Evolutionary conservation across 106 monocot genomes (phyloP).

Genomic region (Dactylorhiza incarnata): DNA sequence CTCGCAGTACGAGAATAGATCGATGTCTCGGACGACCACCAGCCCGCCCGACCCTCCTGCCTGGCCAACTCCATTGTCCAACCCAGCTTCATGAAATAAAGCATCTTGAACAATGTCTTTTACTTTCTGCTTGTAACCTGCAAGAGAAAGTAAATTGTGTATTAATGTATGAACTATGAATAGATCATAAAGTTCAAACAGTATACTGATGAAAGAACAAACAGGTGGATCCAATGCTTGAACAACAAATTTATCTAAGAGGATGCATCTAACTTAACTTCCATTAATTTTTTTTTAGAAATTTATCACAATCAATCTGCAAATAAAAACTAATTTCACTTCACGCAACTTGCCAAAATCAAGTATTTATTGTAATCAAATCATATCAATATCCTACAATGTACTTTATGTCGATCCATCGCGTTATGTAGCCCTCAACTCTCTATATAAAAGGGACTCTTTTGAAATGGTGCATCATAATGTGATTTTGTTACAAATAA

Average conservation of each 20-base stretch:
- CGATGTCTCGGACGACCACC: constrained; percentile 75
- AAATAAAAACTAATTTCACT: too few relatives aligned
- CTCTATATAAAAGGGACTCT: too few relatives aligned
- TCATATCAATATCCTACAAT: too few relatives aligned
- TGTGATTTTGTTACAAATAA: too few relatives aligned
- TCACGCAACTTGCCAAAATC: too few relatives aligned
- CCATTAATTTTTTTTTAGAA: neutral
- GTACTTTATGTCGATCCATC: too few relatives aligned
- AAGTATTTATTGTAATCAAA: too few relatives aligned
- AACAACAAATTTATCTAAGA: neutral
- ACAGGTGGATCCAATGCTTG: neutral
- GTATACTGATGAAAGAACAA: neutral
- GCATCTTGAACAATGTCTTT: constrained; percentile 76
- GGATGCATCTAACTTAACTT: neutral
- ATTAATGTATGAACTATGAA: too few relatives aligned
- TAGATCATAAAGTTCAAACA: neutral
- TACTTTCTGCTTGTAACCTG: constrained; percentile 74
- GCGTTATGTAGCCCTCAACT: too few relatives aligned
- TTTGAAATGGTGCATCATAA: too few relatives aligned
- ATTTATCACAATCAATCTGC: too few relatives aligned
- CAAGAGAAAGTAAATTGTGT: neutral
- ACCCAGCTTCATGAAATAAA: constrained; percentile 72
- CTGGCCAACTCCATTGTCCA: constrained; percentile 30
- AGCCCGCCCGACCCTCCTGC: constrained; percentile 65
- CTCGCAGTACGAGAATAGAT: constrained; percentile 88